Conservation (phyloP, 805 yeast species). For the Wickerhamiella sergipiensis region DNA sequence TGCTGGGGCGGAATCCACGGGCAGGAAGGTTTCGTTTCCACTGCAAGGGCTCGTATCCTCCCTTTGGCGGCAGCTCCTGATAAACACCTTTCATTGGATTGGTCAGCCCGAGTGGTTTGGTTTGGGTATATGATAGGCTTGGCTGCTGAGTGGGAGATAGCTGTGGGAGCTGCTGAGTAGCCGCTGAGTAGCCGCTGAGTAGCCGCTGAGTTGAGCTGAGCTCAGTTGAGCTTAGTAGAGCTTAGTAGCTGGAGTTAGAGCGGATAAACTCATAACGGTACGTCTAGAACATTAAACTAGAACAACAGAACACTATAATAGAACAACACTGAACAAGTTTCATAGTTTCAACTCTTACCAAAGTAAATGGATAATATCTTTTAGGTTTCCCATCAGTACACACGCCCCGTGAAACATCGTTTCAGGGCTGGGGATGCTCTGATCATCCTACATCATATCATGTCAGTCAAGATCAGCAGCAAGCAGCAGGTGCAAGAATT, state of each 20-base stretch:
- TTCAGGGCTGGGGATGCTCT: neutral
- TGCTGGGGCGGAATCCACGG: constrained; percentile 68
- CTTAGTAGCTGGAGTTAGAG: no score
- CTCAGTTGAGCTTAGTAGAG: no score
- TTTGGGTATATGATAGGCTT: neutral
- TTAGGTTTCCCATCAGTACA: neutral
- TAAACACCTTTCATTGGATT: neutral
- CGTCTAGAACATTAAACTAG: no score
- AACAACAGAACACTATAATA: no score
- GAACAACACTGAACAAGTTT: no score
- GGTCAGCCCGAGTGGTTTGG: neutral
- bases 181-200: no score
- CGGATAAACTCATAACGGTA: no score
- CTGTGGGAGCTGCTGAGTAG: no score
- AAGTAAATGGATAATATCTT: no score
- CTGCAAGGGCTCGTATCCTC: constrained; percentile 75
- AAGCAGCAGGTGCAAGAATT: constrained; percentile 28
- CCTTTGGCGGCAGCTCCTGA: constrained; percentile 79
- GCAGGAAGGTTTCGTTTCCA: constrained; percentile 82
- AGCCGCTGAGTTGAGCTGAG: no score
- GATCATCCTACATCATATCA: neutral
- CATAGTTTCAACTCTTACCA: no score
- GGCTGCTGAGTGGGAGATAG: neutral
- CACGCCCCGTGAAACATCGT: neutral
- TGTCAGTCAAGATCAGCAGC: constrained; percentile 13